Evolutionary conservation across 805 yeast genomes (phyloP).

Genomic region (Metschnikowia kofuensis): DNA sequence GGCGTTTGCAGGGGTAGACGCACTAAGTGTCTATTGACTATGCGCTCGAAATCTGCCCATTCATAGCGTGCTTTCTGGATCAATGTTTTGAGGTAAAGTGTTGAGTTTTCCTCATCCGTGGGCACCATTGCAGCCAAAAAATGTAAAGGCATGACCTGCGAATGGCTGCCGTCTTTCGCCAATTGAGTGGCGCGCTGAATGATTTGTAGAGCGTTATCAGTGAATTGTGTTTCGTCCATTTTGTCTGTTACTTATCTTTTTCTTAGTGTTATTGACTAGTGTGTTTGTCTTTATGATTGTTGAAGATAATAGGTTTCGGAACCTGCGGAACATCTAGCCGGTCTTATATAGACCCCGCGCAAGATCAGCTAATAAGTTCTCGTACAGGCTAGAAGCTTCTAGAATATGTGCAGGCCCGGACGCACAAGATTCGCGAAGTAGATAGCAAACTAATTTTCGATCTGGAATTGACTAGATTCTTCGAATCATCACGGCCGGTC

Average conservation of each 20-base stretch:
- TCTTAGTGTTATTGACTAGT: not conserved
- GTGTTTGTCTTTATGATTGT: not conserved
- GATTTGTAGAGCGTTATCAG: conserved; percentile 87
- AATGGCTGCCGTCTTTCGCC: conserved; percentile 80
- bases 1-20: conserved; percentile 86
- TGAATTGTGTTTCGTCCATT: conserved; percentile 73
- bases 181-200: conserved; percentile 76
- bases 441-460: too few species aligned
- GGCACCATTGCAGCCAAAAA: conserved; percentile 87
- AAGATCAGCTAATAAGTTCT: not conserved
- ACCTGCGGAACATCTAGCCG: not conserved
- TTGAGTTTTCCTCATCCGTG: conserved; percentile 46
- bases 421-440: not conserved
- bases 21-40: conserved; percentile 77
- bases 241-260: not conserved
- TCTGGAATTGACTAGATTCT: too few species aligned
- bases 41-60: conserved; percentile 74
- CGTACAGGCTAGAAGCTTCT: conserved; percentile 14
- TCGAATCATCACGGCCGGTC: too few species aligned
- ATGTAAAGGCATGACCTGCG: conserved; percentile 85
- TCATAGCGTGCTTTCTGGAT: conserved; percentile 86
- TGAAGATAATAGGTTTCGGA: not conserved
- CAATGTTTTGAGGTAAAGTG: conserved; percentile 69
- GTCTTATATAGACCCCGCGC: not conserved
- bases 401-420: conserved; percentile 12